These are phyloP conservation scores for Pichia eremophila DNA, from an alignment of 805 yeast species.

Conservation along the genomic window DNA sequence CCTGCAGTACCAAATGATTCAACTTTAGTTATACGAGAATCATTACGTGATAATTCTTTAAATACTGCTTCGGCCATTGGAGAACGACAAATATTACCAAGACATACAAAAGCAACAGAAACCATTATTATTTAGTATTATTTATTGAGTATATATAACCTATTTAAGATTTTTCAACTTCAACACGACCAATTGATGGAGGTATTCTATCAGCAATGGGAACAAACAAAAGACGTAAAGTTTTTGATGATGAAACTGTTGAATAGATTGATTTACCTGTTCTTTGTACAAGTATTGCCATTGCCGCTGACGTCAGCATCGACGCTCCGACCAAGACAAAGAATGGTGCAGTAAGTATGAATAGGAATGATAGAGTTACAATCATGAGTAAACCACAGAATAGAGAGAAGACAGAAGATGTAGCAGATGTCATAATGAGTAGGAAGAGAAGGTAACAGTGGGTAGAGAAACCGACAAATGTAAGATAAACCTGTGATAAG, in stretches of 20 bases:
- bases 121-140: neutral
- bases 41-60: slow-evolving; percentile 47
- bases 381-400: slow-evolving; percentile 12
- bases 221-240: neutral
- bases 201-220: slow-evolving; percentile 23
- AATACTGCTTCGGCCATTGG: slow-evolving; percentile 98
- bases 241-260: too few relatives aligned
- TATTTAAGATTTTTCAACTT: slow-evolving; percentile 3
- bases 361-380: slow-evolving; percentile 9
- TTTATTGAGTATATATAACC: too few relatives aligned
- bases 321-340: slow-evolving; percentile 24
- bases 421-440: neutral
- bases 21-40: slow-evolving; percentile 44
- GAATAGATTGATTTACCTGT: too few relatives aligned
- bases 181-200: slow-evolving; percentile 25
- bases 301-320: neutral
- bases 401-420: slow-evolving; percentile 10
- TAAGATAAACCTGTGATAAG: slow-evolving; percentile 1
- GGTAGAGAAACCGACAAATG: neutral
- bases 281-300: too few relatives aligned
- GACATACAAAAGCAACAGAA: slow-evolving; percentile 76
- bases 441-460: neutral
- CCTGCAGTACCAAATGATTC: slow-evolving; percentile 89
- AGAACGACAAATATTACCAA: slow-evolving; percentile 90
- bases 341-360: slow-evolving; percentile 11